These are phyloP conservation scores for Pholiota conissans DNA, from an alignment of 768 basidiomycete genomes.

Conservation along the genomic window DNA sequence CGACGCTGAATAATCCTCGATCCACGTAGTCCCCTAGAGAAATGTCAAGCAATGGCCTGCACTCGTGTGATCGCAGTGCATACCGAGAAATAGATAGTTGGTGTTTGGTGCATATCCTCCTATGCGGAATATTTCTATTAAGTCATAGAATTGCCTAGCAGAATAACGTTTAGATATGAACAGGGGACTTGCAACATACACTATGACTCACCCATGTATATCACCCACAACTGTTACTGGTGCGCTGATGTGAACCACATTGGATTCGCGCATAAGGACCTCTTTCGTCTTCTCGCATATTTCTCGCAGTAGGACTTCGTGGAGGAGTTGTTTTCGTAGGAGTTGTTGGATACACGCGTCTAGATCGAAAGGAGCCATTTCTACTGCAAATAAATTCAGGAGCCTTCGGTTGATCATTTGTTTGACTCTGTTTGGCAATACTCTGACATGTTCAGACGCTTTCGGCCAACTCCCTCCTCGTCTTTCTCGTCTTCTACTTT, in stretches of 20 bases:
- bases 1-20: conserved; percentile 95
- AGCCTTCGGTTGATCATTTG: conserved; percentile 28
- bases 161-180: conserved; percentile 34
- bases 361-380: conserved; percentile 84
- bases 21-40: conserved; percentile 94
- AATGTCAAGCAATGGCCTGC: conserved; percentile 16
- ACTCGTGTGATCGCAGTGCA: conserved; percentile 23
- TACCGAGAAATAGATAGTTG: conserved; percentile 97
- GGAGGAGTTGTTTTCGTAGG: conserved; percentile 88
- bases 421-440: conserved; percentile 38
- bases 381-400: conserved; percentile 16
- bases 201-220: conserved; percentile 87
- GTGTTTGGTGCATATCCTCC: conserved; percentile 96
- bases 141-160: conserved; percentile 96
- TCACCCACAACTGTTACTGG: conserved; percentile 99
- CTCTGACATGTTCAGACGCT: conserved; percentile 10
- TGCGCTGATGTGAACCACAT: conserved; percentile 95
- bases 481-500: background rate
- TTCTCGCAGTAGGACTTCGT: conserved; percentile 92
- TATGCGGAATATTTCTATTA: conserved; percentile 99
- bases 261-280: conserved; percentile 97
- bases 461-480: background rate
- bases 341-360: conserved; percentile 94
- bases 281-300: conserved; percentile 99
- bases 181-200: conserved; percentile 4